Evolutionary conservation across 169 alveolate species (phyloP), one percentile per base, ranked within the genome.

Genomic region (Plasmodium adleri): DNA sequence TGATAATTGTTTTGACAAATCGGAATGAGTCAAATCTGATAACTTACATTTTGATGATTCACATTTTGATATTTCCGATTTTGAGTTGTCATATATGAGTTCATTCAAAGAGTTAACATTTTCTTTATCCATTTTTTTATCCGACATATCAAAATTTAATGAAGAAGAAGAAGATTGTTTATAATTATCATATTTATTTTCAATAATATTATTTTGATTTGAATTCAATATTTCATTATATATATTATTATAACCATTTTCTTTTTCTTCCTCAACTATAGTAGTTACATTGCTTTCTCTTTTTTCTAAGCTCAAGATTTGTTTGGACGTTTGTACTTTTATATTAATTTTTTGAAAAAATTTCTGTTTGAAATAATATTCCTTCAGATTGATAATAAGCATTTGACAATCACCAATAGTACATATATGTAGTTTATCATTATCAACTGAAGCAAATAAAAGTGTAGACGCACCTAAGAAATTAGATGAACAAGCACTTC

Each of bases 401-500:
- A 83, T 83, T 83, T 83, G 91, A 20, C 91, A 70, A 83, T 83
- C 91, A 43, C 91, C 91, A 32, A 83, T 70, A 17, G 54, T 70
- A 26, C 91, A 83, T 56, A 83, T 63, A 62, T 83, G 91, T 28
- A 83, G 17, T 73, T 58, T 83, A 6, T 83, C 85, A 13, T 70
- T 70, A 24, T 83, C 74, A 32, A 83, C 12, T 10, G 91, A 68
- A 22, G 91, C 54, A 15, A 83, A 59, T 28, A 83, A 68, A 22
- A 83, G 85, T 22, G 91, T 83, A 10, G 91, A 83, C 45, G 91
- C 91, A 1, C 91, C 91, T 15, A 83, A 56, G 68, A 70, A 83
- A 52, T 83, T 83, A 56, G 91, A 52, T 4, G 91, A 83, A 26
- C 91, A 83, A 20, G 91, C 91, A 45, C 91, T 70, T 70, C 91